Conservation (phyloP, 1,139 yeast genomes). For the Debaryomyces coudertii region DNA sequence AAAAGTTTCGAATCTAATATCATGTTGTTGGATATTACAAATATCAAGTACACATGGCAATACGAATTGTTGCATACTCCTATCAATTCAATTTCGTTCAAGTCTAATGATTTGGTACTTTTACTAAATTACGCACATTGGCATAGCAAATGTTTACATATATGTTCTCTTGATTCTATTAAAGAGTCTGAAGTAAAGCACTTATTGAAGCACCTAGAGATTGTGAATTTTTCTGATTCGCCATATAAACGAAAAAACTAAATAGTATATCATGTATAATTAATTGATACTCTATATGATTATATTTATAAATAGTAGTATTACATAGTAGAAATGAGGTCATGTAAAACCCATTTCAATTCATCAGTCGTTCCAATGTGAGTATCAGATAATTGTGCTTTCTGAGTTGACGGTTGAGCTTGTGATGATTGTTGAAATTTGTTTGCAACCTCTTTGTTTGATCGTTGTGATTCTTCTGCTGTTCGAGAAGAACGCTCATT, state of each 20-base stretch:
- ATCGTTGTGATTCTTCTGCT: neutral
- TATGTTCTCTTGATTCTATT: slow-evolving; percentile 16
- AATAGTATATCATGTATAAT: slow-evolving; percentile 2
- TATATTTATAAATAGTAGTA: slow-evolving; percentile 5
- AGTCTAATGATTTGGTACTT: neutral
- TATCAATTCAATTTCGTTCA: neutral
- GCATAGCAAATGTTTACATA: slow-evolving; percentile 29
- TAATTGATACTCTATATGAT: slow-evolving; percentile 5
- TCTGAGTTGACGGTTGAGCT: slow-evolving; percentile 10
- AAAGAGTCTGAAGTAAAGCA: slow-evolving; percentile 12
- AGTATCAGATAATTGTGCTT: slow-evolving; percentile 15
- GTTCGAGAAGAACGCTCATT: neutral
- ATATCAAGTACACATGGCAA: slow-evolving; percentile 6
- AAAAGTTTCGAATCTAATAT: slow-evolving; percentile 18
- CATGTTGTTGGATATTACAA: slow-evolving; percentile 20
- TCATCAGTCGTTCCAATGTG: slow-evolving; percentile 70
- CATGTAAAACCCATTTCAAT: slow-evolving; percentile 71
- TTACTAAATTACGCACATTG: slow-evolving; percentile 22
- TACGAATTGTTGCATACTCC: slow-evolving; percentile 2
- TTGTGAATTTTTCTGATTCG: slow-evolving; percentile 22
- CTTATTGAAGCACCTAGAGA: slow-evolving; percentile 19
- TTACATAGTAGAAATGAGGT: slow-evolving; percentile 45
- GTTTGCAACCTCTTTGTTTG: neutral
- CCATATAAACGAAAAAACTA: slow-evolving; percentile 21
- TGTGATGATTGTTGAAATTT: neutral